Conservation (phyloP, 495 filamentous ascomycete genomes). For the Penicillium cataractarum region DNA sequence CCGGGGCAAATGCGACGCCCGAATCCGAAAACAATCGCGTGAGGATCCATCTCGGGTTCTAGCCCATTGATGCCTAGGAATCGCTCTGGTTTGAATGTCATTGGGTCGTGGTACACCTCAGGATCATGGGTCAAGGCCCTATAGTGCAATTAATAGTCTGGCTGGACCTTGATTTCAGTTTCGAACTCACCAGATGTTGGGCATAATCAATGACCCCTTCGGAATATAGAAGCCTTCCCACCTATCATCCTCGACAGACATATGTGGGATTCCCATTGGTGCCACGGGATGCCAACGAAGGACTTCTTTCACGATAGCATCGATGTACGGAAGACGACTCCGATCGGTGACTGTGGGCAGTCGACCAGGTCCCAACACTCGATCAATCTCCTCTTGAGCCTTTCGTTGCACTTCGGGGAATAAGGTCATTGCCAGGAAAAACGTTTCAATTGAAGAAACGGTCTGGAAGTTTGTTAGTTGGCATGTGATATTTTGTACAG, state of each 20-base stretch:
- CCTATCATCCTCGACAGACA: conserved; percentile 53
- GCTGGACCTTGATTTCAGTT: not conserved
- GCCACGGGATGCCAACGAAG: conserved; percentile 50
- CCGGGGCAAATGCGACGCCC: conserved; percentile 64
- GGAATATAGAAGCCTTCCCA: conserved; percentile 47
- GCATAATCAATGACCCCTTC: conserved; percentile 43
- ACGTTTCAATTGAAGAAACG: conserved; percentile 22
- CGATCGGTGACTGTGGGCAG: conserved; percentile 41
- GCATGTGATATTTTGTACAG: not conserved
- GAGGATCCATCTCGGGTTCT: conserved; percentile 34
- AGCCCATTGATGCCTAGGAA: conserved; percentile 27
- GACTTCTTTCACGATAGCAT: conserved; percentile 49
- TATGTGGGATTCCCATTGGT: conserved; percentile 58
- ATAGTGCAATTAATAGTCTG: too few relatives aligned
- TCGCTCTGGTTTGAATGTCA: conserved; percentile 43
- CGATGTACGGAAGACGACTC: conserved; percentile 44
- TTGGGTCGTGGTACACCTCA: conserved; percentile 31
- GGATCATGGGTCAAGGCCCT: conserved; percentile 38
- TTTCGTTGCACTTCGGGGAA: conserved; percentile 49
- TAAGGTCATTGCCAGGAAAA: conserved; percentile 45
- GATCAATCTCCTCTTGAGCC: conserved; percentile 59
- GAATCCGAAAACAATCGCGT: conserved; percentile 54
- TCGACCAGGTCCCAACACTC: conserved; percentile 35
- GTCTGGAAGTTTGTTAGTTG: conserved; percentile 22
- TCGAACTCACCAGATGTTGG: conserved; percentile 45